phyloP scores from a whole-genome alignment of 2,329 filamentous ascomycete species.

The Chalaropsis ovoidea region DNA sequence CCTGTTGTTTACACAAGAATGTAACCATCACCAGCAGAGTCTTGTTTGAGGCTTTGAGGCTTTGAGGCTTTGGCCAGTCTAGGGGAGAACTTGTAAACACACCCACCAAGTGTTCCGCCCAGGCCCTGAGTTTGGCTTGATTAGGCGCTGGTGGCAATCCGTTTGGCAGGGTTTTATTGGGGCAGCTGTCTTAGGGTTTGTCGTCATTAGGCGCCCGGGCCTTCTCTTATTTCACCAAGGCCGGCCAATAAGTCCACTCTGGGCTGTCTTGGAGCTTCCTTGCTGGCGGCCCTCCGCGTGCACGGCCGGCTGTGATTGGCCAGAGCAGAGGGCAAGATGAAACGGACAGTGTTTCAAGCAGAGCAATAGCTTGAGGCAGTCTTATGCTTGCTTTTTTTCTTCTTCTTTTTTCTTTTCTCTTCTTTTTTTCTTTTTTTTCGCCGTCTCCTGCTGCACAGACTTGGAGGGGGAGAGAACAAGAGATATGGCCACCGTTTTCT shows the following conservation, averaged over 20 bases:
- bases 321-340: not conserved
- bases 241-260: not conserved
- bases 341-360: conserved; percentile 13
- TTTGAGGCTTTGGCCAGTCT: too few relatives aligned
- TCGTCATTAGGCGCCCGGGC: not conserved
- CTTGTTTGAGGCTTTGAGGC: conserved; percentile 5
- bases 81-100: too few relatives aligned
- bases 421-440: not conserved
- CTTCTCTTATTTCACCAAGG: not conserved
- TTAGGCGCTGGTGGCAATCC: not conserved
- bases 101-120: too few relatives aligned
- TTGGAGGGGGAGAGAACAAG: not conserved
- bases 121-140: not conserved
- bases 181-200: not conserved
- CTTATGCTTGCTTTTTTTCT: conserved; percentile 1
- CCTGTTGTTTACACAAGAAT: not conserved
- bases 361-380: not conserved
- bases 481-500: not conserved
- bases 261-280: not conserved
- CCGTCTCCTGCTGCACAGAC: not conserved
- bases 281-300: not conserved
- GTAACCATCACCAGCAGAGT: not conserved
- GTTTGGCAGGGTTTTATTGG: not conserved
- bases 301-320: not conserved
- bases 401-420: not conserved